Base-by-base conservation (phyloP, 805 yeast species). In the Teunomyces barrocoloradensis region DNA sequence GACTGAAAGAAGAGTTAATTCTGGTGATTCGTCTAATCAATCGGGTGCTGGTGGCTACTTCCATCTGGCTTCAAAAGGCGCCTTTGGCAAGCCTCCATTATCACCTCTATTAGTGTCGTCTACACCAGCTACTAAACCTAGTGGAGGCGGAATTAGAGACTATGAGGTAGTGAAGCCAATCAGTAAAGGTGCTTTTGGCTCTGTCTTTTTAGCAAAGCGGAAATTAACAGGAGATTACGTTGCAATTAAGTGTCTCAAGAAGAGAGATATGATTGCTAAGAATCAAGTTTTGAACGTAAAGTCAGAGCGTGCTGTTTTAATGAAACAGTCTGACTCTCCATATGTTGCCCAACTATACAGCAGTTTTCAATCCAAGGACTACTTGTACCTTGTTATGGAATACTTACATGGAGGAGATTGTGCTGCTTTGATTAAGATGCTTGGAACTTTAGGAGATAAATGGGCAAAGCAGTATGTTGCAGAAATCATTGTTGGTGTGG, bases 131-230 rank as follows among this genome's bases (percentile, higher is more conserved):
- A 66, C 69, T 29, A 80, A 81, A 50, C 77, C 87, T 0, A 56
- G 71, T 0, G 68, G 75, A 3, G 94, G 95, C 0, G 83, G 89
- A 2, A 89, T 92, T 27, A 80, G 78, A 49, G 98, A 95, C 63
- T 94, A 90, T 65, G 96, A 89, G 57, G 80, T 94, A 27, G 72
- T 94, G 47, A 89, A 90, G 62, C 97, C 99, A 0, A 89, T 94
- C 44, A 89, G 96, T 59, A 88, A 89, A 60, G 99, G 99, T 36
- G 99, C 99, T 0, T 94, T 91, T 74, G 99, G 99, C 0, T 86
- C 95, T 32, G 99, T 94, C 2, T 94, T 84, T 64, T 73, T 94
- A 6, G 91, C 96, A 0, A 82, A 84, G 53, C 79, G 94, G 58
- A 85, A 82, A 57, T 66, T 86, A 10, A 92, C 97, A 0, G 97